Conservation (phyloP, 1,139 yeast genomes). For the Hansenula sp. region DNA sequence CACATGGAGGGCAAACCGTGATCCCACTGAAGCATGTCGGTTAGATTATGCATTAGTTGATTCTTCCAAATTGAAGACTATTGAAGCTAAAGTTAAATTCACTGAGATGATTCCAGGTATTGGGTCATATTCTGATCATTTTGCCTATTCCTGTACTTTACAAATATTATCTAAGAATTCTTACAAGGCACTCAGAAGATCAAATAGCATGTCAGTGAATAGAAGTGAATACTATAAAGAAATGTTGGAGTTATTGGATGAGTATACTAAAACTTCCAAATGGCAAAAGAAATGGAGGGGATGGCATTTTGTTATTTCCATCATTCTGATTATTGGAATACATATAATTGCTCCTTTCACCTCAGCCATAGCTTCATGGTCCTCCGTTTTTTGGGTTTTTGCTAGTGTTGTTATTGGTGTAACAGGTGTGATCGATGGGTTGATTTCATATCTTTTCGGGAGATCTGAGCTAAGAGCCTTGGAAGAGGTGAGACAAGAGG, state of each 20-base stretch:
- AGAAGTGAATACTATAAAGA: slow-evolving; percentile 44
- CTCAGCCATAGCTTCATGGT: slow-evolving; percentile 50
- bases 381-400: slow-evolving; percentile 54
- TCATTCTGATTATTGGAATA: slow-evolving; percentile 45
- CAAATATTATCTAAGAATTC: slow-evolving; percentile 21
- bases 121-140: slow-evolving; percentile 87
- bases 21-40: slow-evolving; percentile 76
- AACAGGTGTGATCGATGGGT: slow-evolving; percentile 72
- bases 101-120: slow-evolving; percentile 61
- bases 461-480: slow-evolving; percentile 75
- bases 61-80: slow-evolving; percentile 44
- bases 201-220: slow-evolving; percentile 4
- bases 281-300: slow-evolving; percentile 66
- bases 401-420: slow-evolving; percentile 48
- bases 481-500: slow-evolving; percentile 62
- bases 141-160: slow-evolving; percentile 72
- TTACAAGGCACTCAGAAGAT: slow-evolving; percentile 5
- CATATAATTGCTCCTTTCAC: slow-evolving; percentile 62
- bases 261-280: slow-evolving; percentile 51
- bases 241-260: slow-evolving; percentile 48
- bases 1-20: slow-evolving; percentile 72
- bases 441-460: slow-evolving; percentile 77
- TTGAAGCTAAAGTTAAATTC: slow-evolving; percentile 65
- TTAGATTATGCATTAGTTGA: slow-evolving; percentile 88
- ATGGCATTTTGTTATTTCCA: slow-evolving; percentile 57